Percentiles rank a stretch among this genome's conserved stretches.
These are phyloP conservation scores for Teratosphaeria gauchensis DNA, from an alignment of 2,329 filamentous ascomycete species.

Conservation along the genomic window DNA sequence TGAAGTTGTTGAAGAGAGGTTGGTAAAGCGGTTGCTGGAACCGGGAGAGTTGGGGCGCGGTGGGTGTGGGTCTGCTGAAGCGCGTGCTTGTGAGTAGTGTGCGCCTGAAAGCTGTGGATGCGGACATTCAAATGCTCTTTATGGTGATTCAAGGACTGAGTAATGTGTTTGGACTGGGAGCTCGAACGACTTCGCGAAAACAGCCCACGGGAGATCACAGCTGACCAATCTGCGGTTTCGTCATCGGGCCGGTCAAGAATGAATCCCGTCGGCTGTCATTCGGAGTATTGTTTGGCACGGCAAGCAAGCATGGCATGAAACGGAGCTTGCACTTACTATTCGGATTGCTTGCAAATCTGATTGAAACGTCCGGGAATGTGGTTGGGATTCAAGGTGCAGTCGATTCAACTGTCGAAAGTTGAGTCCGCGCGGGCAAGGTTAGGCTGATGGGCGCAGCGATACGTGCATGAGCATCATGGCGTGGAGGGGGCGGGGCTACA, in stretches of 20 bases:
- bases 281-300: neutral
- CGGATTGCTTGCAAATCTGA: neutral
- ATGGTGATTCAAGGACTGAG: neutral
- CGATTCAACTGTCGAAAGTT: neutral
- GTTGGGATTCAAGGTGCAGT: neutral
- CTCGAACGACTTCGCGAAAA: neutral
- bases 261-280: neutral
- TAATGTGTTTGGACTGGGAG: neutral
- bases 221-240: neutral
- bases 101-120: conserved; percentile 28
- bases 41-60: neutral
- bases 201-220: neutral
- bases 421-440: neutral
- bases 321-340: neutral
- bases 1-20: conserved; percentile 13
- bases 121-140: conserved; percentile 28
- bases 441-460: neutral
- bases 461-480: neutral
- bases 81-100: conserved; percentile 35
- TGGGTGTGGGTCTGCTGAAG: conserved; percentile 10
- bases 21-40: conserved; percentile 7
- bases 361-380: no score
- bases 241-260: neutral
- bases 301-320: neutral
- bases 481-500: neutral